phyloP scores from a whole-genome alignment of 805 yeast genomes.

The Torulaspora gathmanii region DNA sequence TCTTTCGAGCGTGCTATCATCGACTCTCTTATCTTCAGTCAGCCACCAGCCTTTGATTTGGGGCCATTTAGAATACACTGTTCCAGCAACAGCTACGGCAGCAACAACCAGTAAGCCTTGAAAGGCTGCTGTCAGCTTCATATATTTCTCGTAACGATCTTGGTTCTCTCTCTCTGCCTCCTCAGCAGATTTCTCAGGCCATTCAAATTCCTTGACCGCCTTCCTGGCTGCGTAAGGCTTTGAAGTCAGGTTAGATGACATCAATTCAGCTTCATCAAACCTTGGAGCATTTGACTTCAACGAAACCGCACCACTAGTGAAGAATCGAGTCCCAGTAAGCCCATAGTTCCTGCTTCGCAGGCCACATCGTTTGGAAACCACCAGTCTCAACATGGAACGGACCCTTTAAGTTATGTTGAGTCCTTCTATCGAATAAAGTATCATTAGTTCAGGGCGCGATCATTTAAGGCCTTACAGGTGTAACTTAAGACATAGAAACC shows the following conservation, averaged over 20 bases:
- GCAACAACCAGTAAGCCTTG: conserved; percentile 41
- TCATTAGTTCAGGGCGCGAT: neutral
- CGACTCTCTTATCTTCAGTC: conserved; percentile 19
- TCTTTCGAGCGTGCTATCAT: conserved; percentile 21
- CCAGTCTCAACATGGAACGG: neutral
- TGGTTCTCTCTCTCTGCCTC: conserved; percentile 19
- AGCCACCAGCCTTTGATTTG: conserved; percentile 34
- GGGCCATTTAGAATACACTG: conserved; percentile 38
- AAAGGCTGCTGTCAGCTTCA: conserved; percentile 43
- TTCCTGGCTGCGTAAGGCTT: conserved; percentile 32
- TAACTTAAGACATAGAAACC: neutral
- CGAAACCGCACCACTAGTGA: neutral
- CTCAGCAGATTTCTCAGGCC: conserved; percentile 21
- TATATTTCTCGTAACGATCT: conserved; percentile 39
- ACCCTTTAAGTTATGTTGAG: neutral
- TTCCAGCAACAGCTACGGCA: conserved; percentile 37
- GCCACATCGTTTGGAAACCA: neutral
- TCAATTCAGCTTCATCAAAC: conserved; percentile 35
- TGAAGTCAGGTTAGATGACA: conserved; percentile 26
- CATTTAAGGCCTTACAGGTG: neutral
- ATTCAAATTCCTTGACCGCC: conserved; percentile 16
- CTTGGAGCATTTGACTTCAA: conserved; percentile 25
- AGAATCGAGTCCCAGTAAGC: neutral
- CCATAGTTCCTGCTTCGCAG: neutral
- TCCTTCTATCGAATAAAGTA: neutral